Evolutionary conservation across 2,329 filamentous ascomycete genomes (phyloP).

Genomic region (Cryphonectria nitschkei): DNA sequence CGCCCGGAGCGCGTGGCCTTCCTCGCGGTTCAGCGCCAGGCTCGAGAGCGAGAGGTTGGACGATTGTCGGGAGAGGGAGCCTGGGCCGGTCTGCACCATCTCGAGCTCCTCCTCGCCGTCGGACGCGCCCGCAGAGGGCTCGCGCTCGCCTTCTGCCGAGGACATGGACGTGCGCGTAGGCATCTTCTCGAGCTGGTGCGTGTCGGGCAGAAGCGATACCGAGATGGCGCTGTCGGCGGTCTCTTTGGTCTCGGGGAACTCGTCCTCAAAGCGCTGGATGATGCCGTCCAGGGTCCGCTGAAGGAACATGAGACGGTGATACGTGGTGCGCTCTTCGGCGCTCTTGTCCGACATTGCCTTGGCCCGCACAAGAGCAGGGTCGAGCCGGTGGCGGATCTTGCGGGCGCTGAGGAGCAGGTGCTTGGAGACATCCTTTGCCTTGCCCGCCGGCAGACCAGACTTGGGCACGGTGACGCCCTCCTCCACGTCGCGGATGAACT

Average conservation of each 20-base stretch:
- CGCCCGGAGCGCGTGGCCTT: slow-evolving; percentile 58
- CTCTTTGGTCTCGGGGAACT: slow-evolving; percentile 85
- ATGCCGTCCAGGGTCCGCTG: slow-evolving; percentile 87
- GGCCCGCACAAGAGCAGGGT: slow-evolving; percentile 79
- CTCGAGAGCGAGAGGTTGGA: slow-evolving; percentile 56
- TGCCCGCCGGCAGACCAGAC: slow-evolving; percentile 53
- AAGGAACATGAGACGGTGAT: slow-evolving; percentile 75
- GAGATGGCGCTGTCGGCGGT: slow-evolving; percentile 37
- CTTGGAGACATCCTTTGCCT: slow-evolving; percentile 91
- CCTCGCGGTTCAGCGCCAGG: slow-evolving; percentile 58
- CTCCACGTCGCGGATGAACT: slow-evolving; percentile 57
- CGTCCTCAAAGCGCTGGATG: slow-evolving; percentile 93
- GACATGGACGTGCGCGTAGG: slow-evolving; percentile 36
- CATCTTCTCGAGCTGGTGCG: slow-evolving; percentile 33
- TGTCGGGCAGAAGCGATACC: slow-evolving; percentile 32
- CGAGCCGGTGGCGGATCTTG: slow-evolving; percentile 82
- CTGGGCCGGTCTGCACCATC: slow-evolving; percentile 20
- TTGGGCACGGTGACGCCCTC: slow-evolving; percentile 52
- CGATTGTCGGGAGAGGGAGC: slow-evolving; percentile 53
- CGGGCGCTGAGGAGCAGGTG: slow-evolving; percentile 84
- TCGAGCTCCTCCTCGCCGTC: slow-evolving; percentile 54
- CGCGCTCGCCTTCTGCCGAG: slow-evolving; percentile 41
- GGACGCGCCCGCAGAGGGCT: slow-evolving; percentile 44
- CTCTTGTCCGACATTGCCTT: slow-evolving; percentile 59
- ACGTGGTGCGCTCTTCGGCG: slow-evolving; percentile 65